Percentiles rank a stretch among this genome's conserved stretches.
phyloP scores from a whole-genome alignment of 139 green algal genomes.

The Micractinium sp. region DNA sequence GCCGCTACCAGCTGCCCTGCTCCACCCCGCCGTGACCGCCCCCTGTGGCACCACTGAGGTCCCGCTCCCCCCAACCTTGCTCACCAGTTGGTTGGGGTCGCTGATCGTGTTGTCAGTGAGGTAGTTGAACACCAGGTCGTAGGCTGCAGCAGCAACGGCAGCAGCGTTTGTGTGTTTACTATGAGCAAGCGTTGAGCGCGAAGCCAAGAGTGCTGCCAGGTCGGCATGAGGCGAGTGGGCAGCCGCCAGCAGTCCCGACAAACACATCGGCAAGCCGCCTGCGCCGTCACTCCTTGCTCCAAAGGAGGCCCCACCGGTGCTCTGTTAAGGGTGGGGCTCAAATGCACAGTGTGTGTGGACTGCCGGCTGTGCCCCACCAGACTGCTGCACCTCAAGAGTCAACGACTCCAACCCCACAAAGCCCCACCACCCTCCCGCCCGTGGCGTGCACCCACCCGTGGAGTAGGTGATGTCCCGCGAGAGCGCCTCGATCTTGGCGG shows the following conservation, averaged over 20 bases:
- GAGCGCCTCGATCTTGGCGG: constrained; percentile 49
- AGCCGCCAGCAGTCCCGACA: neutral
- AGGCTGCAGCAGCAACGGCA: constrained; percentile 51
- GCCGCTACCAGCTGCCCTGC: no score
- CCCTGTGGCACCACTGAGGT: no score
- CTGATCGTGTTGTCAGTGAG: constrained; percentile 84
- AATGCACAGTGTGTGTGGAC: no score
- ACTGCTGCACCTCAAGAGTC: no score
- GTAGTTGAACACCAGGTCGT: constrained; percentile 86
- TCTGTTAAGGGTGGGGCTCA: no score
- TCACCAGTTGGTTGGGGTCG: constrained; percentile 17
- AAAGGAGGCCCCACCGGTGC: no score
- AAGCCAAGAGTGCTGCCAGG: neutral
- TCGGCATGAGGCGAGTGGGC: neutral
- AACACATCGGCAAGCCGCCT: no score
- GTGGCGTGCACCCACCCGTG: constrained; percentile 50
- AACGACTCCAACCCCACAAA: neutral
- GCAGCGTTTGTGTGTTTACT: neutral
- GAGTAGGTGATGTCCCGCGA: constrained; percentile 86
- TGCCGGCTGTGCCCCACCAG: no score
- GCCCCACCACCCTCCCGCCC: neutral
- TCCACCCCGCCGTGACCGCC: no score
- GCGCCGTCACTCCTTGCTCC: no score
- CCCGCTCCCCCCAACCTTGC: neutral
- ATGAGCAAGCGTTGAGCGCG: neutral